phyloP scores from a whole-genome alignment of 2,329 filamentous ascomycete genomes.

The Beauveria australis region DNA sequence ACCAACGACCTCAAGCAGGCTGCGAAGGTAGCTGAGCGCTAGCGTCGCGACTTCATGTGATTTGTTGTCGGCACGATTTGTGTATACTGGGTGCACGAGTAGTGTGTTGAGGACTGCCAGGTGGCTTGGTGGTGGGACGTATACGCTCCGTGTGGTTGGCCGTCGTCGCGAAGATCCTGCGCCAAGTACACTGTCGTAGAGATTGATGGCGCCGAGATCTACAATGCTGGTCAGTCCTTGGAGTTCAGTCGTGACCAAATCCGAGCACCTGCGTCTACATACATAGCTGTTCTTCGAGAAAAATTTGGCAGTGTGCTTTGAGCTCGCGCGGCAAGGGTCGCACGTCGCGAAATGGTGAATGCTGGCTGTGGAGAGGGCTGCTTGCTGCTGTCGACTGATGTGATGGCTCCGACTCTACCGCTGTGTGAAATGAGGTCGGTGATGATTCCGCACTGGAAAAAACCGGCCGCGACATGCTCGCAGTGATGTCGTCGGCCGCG shows the following conservation, averaged over 20 bases:
- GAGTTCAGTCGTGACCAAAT: neutral
- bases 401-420: slow-evolving; percentile 18
- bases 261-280: slow-evolving; percentile 18
- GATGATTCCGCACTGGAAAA: slow-evolving; percentile 22
- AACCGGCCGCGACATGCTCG: neutral
- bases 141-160: slow-evolving; percentile 34
- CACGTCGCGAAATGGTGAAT: slow-evolving; percentile 42
- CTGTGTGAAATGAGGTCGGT: slow-evolving; percentile 28
- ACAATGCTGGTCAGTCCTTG: neutral
- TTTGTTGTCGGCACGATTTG: slow-evolving; percentile 57
- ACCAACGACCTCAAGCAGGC: slow-evolving; percentile 56
- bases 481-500: neutral
- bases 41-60: slow-evolving; percentile 58
- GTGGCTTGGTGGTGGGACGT: slow-evolving; percentile 62
- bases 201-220: slow-evolving; percentile 43
- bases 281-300: slow-evolving; percentile 69
- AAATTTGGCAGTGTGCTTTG: slow-evolving; percentile 58
- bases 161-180: slow-evolving; percentile 35
- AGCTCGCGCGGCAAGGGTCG: slow-evolving; percentile 54
- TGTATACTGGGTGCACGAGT: slow-evolving; percentile 72
- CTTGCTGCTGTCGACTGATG: slow-evolving; percentile 28
- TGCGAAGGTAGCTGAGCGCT: slow-evolving; percentile 62
- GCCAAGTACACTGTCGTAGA: slow-evolving; percentile 56
- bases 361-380: slow-evolving; percentile 23
- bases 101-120: slow-evolving; percentile 73